These are phyloP conservation scores for Penicillium bialowiezense DNA, from an alignment of 495 filamentous ascomycete genomes.

Conservation along the genomic window DNA sequence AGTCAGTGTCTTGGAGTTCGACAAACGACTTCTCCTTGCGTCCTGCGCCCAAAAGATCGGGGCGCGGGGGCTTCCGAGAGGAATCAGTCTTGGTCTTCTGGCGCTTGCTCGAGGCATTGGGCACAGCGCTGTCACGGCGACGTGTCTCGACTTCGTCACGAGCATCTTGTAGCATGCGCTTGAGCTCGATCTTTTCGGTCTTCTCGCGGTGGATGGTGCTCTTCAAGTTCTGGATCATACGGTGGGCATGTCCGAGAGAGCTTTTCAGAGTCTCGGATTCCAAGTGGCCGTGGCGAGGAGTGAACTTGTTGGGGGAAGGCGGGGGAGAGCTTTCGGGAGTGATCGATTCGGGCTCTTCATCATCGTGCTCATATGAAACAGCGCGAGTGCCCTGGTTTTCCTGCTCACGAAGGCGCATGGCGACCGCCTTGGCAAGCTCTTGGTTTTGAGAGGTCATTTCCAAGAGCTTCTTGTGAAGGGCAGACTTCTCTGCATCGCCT, in stretches of 20 bases:
- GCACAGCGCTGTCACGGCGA: slow-evolving; percentile 55
- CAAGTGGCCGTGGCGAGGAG: slow-evolving; percentile 81
- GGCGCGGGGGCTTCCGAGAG: slow-evolving; percentile 70
- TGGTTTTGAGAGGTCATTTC: slow-evolving; percentile 84
- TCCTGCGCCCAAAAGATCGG: slow-evolving; percentile 74
- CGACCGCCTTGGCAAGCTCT: slow-evolving; percentile 78
- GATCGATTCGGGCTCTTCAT: slow-evolving; percentile 60
- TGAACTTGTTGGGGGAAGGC: slow-evolving; percentile 83
- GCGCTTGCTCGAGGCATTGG: slow-evolving; percentile 54
- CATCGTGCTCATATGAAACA: slow-evolving; percentile 59
- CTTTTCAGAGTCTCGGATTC: slow-evolving; percentile 94
- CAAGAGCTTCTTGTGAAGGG: slow-evolving; percentile 76
- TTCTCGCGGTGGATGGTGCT: slow-evolving; percentile 95
- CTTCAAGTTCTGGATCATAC: slow-evolving; percentile 93
- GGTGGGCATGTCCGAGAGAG: slow-evolving; percentile 88
- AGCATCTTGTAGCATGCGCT: slow-evolving; percentile 92
- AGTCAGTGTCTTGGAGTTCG: slow-evolving; percentile 71
- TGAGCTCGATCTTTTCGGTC: slow-evolving; percentile 94
- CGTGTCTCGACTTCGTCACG: slow-evolving; percentile 86
- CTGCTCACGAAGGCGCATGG: slow-evolving; percentile 65
- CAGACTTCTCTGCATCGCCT: slow-evolving; percentile 68
- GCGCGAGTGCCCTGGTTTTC: slow-evolving; percentile 60
- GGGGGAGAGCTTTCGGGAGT: slow-evolving; percentile 91
- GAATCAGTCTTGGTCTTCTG: slow-evolving; percentile 68
- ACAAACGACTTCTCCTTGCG: slow-evolving; percentile 74